These are phyloP conservation scores for Candida cerambycidarum DNA, from an alignment of 805 yeast species.

Conservation along the genomic window DNA sequence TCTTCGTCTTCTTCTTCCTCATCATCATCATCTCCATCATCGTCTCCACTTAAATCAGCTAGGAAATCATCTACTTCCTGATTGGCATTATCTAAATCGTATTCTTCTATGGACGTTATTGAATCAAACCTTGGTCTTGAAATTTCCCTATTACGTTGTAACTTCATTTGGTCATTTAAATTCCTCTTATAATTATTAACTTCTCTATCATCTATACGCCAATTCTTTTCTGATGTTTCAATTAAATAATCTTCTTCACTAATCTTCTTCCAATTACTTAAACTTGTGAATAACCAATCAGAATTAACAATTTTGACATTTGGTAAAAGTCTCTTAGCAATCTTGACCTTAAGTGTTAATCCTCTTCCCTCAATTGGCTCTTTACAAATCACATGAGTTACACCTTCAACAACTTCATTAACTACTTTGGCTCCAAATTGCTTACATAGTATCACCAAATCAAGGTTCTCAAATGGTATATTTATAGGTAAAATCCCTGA, in stretches of 20 bases:
- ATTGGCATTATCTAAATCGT: conserved; percentile 43
- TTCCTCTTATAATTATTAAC: conserved; percentile 40
- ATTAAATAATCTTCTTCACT: conserved; percentile 61
- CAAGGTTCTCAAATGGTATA: conserved; percentile 66
- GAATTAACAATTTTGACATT: conserved; percentile 78
- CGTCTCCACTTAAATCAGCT: conserved; percentile 43
- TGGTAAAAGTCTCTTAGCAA: conserved; percentile 66
- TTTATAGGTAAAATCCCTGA: conserved; percentile 93
- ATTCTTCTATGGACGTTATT: conserved; percentile 30
- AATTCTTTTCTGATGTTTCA: conserved; percentile 46
- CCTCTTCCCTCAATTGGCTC: conserved; percentile 47
- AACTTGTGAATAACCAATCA: conserved; percentile 88
- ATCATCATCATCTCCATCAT: conserved; percentile 31
- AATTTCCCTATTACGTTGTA: conserved; percentile 12
- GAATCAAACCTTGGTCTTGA: conserved; percentile 35
- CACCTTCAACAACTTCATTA: conserved; percentile 63
- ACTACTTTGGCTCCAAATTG: conserved; percentile 90
- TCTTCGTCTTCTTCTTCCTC: conserved; percentile 22
- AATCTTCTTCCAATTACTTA: conserved; percentile 73
- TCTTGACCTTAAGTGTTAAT: conserved; percentile 75
- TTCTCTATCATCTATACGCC: conserved; percentile 47
- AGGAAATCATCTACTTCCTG: conserved; percentile 49
- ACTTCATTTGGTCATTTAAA: conserved; percentile 22
- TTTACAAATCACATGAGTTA: conserved; percentile 87
- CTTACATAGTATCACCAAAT: conserved; percentile 87